phyloP scores from a whole-genome alignment of 257 asterid genomes.

The Prunella vulgaris region DNA sequence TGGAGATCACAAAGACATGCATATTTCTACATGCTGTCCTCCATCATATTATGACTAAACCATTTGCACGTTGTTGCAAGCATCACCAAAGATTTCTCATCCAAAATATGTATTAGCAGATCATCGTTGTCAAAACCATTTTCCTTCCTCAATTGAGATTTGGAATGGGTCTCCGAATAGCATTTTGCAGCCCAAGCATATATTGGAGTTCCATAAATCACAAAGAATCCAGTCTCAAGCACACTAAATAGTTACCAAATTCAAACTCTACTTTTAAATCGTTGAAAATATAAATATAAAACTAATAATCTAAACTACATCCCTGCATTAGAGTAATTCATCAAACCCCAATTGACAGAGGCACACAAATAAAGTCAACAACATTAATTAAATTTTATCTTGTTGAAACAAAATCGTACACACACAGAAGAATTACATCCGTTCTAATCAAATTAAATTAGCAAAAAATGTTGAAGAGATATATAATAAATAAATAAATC shows the following conservation, averaged over 20 bases:
- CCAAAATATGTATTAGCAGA: too few relatives aligned
- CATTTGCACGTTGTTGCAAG: too few relatives aligned
- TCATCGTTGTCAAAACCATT: too few relatives aligned
- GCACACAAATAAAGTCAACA: slow-evolving; percentile 1
- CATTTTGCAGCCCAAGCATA: too few relatives aligned
- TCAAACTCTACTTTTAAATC: neutral
- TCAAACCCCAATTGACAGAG: neutral
- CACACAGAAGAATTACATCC: neutral
- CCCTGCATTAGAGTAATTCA: neutral
- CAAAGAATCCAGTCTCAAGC: too few relatives aligned
- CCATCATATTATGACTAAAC: too few relatives aligned
- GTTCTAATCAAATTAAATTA: neutral
- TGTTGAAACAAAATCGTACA: neutral
- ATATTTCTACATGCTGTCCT: too few relatives aligned
- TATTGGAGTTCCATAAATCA: too few relatives aligned
- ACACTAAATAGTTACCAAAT: neutral
- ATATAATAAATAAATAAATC: neutral
- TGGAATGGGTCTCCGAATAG: too few relatives aligned
- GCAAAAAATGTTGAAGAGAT: neutral
- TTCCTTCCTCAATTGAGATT: too few relatives aligned
- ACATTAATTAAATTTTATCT: neutral
- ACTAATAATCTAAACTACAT: neutral
- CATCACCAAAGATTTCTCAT: too few relatives aligned
- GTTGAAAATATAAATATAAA: neutral
- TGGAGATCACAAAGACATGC: too few relatives aligned